Base-by-base conservation (phyloP, 1,284 basidiomycete species). In the Microbotryum intermedium region DNA sequence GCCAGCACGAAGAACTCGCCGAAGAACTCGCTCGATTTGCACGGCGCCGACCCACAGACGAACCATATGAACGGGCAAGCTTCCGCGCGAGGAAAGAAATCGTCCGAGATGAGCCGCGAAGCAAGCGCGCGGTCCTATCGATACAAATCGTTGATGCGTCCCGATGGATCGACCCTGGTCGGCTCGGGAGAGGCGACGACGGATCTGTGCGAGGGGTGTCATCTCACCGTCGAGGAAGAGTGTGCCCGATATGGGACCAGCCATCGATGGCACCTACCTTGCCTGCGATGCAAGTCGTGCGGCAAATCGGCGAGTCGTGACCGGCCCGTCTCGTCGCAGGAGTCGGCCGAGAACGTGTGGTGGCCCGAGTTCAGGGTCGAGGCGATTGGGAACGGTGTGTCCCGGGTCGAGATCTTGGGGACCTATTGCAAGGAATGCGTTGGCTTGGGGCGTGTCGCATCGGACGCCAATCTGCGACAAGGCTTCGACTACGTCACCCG, bases 261-360 rank as follows among this genome's bases (percentile, higher is more conserved):
- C 76, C 85, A 91, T 72, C 82, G 95, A 54, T 98, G 95, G 95
- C 95, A 98, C 76, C 88, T 90, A 3, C 81, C 87, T 30, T 99
- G 94, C 74, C 78, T 99, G 49, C 83, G 86, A 65, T 99, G 94
- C 71, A 76, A 76, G 16, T 79, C 77, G 21, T 97, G 95, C 71
- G 86, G 88, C 18, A 88, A 85, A 72, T 79, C 80, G 39, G 88
- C 91, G 26, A 53, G 50, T 7, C 67, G 68, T 58, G 63, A 69
- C 29, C 53, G 50, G 23, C 45, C 53, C 23, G 25, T 44, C 83
- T 84, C 18, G 78, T 13, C 54, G 21, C 26, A 39, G 34, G 29
- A n/a, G 21, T 42, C 26, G 25, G 45, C 55, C 26, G 55, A 58
- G 6, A 55, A 59, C 34, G 55, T 61, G 2, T 29, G 11, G 18